Evolutionary conservation across 176 grass and related monocot species (phyloP), one percentile per base, ranked within the genome.

Genomic region (Alopecurus myosuroides): DNA sequence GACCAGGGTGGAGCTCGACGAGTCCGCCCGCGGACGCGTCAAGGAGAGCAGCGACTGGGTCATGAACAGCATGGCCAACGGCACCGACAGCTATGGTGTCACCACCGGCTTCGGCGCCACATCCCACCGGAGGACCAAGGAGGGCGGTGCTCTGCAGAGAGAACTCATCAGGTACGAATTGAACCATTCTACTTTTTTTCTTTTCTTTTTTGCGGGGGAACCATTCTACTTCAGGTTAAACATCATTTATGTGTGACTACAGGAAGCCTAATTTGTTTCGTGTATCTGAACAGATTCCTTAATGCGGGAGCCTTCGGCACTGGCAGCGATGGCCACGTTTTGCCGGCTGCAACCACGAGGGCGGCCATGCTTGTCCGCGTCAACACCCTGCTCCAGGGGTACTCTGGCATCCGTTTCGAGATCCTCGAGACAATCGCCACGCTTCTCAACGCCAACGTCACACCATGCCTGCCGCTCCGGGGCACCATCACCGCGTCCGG

Each of bases 311-410:
- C 91, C 17, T 94, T 97, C 48, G 94, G 94, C 19, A 88, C 82
- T 40, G 82, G 89, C 56, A 31, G 7, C 39, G 87, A 94, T 23
- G 91, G 85, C 4, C 90, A 93, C 85, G 87, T 86, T 14, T 85
- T 97, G 64, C 89, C 94, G 29, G 52, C 87, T 4, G 11, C 87
- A 0, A 80, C 91, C 1, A 88, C 91, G 31, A 74, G 94, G 42
- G 94, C 91, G 2, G 94, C 91, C 3, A 97, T 97, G 94, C 86
- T 97, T 5, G 94, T 97, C n/a, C 91, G 94, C 23, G 91, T 97
- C 87, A 97, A 97, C 41, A 97, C 91, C 9, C 85, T 97, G 35
- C 89, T 97, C 7, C 94, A 97, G 79, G 94, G 94, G 0, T 97
- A 94, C 89, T 97, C 94, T 0, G 94, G 94, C 8, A 94, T 97